Conservation (phyloP, 345 rosid genomes). For the Erodium maritimum region DNA sequence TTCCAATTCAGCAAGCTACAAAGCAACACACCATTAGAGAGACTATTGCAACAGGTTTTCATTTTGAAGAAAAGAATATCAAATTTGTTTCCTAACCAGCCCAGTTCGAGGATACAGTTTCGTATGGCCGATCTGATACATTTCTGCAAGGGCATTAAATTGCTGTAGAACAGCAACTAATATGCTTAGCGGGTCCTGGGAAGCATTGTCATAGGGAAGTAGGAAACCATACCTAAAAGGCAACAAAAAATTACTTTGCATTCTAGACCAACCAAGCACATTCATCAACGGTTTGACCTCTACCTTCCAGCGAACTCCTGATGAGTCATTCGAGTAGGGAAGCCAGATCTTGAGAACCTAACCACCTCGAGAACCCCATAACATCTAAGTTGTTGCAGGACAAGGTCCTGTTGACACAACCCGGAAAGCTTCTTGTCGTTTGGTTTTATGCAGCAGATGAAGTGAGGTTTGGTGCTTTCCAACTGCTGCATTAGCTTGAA, state of each 20-base stretch:
- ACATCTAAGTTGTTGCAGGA: slow-evolving; percentile 60
- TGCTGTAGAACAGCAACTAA: slow-evolving; percentile 71
- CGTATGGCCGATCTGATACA: slow-evolving; percentile 88
- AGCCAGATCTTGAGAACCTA: slow-evolving; percentile 68
- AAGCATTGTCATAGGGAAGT: slow-evolving; percentile 27
- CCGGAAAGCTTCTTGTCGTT: slow-evolving; percentile 58
- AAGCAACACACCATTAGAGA: not conserved
- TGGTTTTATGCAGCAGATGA: slow-evolving; percentile 86
- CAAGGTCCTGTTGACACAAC: slow-evolving; percentile 42
- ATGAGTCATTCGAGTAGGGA: slow-evolving; percentile 68
- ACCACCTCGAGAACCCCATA: slow-evolving; percentile 68
- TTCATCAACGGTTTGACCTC: not conserved
- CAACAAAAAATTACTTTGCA: not conserved
- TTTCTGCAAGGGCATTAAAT: slow-evolving; percentile 55
- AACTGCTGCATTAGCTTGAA: slow-evolving; percentile 77
- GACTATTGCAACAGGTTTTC: not conserved
- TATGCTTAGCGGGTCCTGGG: slow-evolving; percentile 62
- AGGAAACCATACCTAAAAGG: slow-evolving; percentile 60
- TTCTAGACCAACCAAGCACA: not conserved
- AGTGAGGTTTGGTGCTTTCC: slow-evolving; percentile 82
- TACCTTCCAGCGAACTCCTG: slow-evolving; percentile 77
- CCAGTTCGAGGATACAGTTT: slow-evolving; percentile 71
- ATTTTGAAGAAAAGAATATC: too few species aligned
- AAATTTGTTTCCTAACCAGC: slow-evolving; percentile 33
- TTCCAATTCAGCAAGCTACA: slow-evolving; percentile 62